Percentiles rank a stretch among this genome's conserved stretches.
Evolutionary conservation across 2,329 filamentous ascomycete species (phyloP).

Genomic region (Mycogone perniciosa): DNA sequence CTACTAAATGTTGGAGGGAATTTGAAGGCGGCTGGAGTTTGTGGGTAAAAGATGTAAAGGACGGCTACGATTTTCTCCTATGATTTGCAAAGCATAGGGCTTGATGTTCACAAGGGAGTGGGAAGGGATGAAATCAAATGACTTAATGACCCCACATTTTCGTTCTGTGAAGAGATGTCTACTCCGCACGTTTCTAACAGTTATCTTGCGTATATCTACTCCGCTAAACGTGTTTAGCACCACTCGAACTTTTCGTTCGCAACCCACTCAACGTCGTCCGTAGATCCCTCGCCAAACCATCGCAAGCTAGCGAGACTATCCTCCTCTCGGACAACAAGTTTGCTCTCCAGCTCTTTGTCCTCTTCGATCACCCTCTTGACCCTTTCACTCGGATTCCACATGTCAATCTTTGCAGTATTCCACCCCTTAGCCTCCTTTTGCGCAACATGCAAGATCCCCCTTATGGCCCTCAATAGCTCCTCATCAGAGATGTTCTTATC

Average conservation of each 20-base stretch:
- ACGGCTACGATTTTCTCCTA: not conserved
- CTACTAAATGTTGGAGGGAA: slow-evolving; percentile 34
- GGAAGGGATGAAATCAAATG: slow-evolving; percentile 8
- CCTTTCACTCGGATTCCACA: slow-evolving; percentile 73
- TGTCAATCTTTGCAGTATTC: slow-evolving; percentile 62
- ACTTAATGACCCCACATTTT: slow-evolving; percentile 3
- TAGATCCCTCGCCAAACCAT: slow-evolving; percentile 57
- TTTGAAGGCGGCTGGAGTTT: slow-evolving; percentile 4
- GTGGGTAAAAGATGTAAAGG: not conserved
- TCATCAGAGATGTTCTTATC: slow-evolving; percentile 34
- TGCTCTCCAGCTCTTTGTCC: slow-evolving; percentile 41
- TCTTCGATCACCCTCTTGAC: slow-evolving; percentile 41
- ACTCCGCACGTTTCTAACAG: not conserved
- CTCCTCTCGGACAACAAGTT: slow-evolving; percentile 49
- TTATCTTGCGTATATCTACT: not conserved
- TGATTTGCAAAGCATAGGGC: not conserved
- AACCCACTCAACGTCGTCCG: slow-evolving; percentile 60
- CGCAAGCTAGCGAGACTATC: slow-evolving; percentile 65
- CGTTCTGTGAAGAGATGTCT: slow-evolving; percentile 5
- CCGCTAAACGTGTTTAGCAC: slow-evolving; percentile 44
- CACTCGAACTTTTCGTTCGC: slow-evolving; percentile 73
- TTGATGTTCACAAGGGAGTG: slow-evolving; percentile 6
- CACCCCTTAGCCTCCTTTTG: slow-evolving; percentile 65
- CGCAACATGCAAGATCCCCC: slow-evolving; percentile 59
- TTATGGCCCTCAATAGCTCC: slow-evolving; percentile 48